phyloP scores from a whole-genome alignment of 2,329 filamentous ascomycete species.

The Pyrenochaeta sp. region DNA sequence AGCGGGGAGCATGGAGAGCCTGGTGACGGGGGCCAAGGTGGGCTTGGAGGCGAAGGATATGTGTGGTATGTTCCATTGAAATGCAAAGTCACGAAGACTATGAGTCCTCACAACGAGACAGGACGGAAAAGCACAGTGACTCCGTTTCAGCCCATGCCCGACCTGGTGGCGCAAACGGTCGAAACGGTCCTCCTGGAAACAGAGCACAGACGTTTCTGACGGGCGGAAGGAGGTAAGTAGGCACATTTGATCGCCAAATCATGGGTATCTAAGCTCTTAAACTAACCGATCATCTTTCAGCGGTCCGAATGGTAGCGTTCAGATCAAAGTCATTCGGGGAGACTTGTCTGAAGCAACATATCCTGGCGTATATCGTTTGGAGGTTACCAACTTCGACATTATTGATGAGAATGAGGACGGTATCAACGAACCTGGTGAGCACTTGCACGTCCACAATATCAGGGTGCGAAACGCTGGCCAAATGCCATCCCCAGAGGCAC shows the following conservation, averaged over 20 bases:
- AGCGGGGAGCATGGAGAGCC: constrained; percentile 20
- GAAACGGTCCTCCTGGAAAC: constrained; percentile 9
- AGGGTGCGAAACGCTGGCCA: constrained; percentile 14
- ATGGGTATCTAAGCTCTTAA: neutral
- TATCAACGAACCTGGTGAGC: constrained; percentile 23
- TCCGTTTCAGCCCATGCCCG: constrained; percentile 2
- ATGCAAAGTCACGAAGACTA: neutral
- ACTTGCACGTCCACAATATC: constrained; percentile 18
- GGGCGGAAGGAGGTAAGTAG: constrained; percentile 6
- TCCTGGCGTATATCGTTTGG: constrained; percentile 13
- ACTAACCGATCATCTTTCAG: neutral
- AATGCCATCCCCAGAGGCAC: constrained; percentile 20
- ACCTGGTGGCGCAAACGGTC: constrained; percentile 9
- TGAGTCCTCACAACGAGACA: constrained; percentile 1
- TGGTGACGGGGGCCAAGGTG: constrained; percentile 19
- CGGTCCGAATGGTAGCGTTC: constrained; percentile 13
- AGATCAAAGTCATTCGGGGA: constrained; percentile 14
- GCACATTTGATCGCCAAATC: neutral
- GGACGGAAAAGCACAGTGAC: neutral
- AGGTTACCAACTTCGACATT: constrained; percentile 20
- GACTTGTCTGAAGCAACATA: constrained; percentile 19
- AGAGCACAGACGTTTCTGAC: constrained; percentile 6
- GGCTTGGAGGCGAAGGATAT: constrained; percentile 8
- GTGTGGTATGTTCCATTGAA: constrained; percentile 2
- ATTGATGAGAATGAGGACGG: constrained; percentile 20